A percentile compares a stretch with the other conserved stretches of the same genome.
Evolutionary conservation across 106 monocot genomes (phyloP).

Genomic region (Acorus gramineus): DNA sequence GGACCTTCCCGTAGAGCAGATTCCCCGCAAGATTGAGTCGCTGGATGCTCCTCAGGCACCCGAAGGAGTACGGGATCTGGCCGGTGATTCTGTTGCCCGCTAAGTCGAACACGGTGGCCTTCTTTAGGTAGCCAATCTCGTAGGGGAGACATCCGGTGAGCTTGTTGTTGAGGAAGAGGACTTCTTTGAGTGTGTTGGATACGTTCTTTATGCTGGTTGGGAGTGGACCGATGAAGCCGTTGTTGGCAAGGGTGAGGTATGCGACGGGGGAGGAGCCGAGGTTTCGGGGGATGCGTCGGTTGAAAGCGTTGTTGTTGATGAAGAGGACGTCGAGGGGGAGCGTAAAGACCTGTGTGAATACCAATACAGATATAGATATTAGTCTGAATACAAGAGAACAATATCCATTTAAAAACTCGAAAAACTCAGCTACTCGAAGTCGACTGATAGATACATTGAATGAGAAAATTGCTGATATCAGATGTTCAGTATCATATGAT

Average conservation of each 20-base stretch:
- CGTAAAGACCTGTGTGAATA: neutral
- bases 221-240: conserved; percentile 12
- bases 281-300: conserved; percentile 1
- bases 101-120: neutral
- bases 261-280: conserved; percentile 10
- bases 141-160: conserved; percentile 21
- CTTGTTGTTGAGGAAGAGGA: conserved; percentile 19
- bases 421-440: too few species aligned
- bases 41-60: neutral
- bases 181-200: conserved; percentile 3
- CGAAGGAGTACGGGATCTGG: neutral
- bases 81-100: neutral
- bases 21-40: neutral
- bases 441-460: too few species aligned
- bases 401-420: too few species aligned
- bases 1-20: neutral
- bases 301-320: conserved; percentile 26
- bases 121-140: conserved; percentile 7
- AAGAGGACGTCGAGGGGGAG: conserved; percentile 11
- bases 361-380: too few species aligned
- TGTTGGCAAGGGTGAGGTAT: conserved; percentile 25
- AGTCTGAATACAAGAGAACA: too few species aligned
- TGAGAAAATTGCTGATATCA: too few species aligned
- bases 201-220: conserved; percentile 7
- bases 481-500: too few species aligned